Conservation (phyloP, 768 basidiomycete genomes). For the Hygrocybe punicea region DNA sequence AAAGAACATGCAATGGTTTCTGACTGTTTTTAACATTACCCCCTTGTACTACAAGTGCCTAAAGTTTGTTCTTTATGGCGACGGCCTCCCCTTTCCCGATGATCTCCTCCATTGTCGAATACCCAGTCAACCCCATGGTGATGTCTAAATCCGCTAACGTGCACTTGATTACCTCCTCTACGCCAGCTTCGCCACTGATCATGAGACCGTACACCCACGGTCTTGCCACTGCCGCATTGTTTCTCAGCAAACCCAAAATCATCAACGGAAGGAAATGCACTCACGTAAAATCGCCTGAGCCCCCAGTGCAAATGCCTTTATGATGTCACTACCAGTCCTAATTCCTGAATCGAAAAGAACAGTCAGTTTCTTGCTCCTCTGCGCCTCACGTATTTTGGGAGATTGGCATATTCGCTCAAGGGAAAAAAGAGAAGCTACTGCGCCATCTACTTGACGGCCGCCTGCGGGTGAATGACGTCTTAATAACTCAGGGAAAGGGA, state of each 20-base stretch:
- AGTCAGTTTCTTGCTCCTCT: slow-evolving; percentile 57
- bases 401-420: slow-evolving; percentile 68
- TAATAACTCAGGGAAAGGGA: background rate
- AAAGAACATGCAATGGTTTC: background rate
- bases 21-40: too few species aligned
- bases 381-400: slow-evolving; percentile 52
- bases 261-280: too few species aligned
- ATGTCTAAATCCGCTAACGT: slow-evolving; percentile 67
- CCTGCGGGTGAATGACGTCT: slow-evolving; percentile 36
- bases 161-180: slow-evolving; percentile 67
- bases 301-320: slow-evolving; percentile 83
- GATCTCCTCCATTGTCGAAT: slow-evolving; percentile 55
- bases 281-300: slow-evolving; percentile 75
- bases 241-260: too few species aligned
- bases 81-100: slow-evolving; percentile 56
- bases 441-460: slow-evolving; percentile 75
- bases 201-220: slow-evolving; percentile 72
- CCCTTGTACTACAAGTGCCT: background rate
- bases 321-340: slow-evolving; percentile 76
- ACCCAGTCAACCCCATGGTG: slow-evolving; percentile 62
- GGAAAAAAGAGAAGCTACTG: slow-evolving; percentile 68
- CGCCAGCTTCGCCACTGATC: slow-evolving; percentile 66
- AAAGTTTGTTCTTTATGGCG: background rate
- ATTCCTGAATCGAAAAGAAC: slow-evolving; percentile 80
- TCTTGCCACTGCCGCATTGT: too few species aligned